These are phyloP conservation scores for Lunularia cruciata DNA, from an alignment of 225 moss, liverwort and hornwort genomes.

Conservation along the genomic window DNA sequence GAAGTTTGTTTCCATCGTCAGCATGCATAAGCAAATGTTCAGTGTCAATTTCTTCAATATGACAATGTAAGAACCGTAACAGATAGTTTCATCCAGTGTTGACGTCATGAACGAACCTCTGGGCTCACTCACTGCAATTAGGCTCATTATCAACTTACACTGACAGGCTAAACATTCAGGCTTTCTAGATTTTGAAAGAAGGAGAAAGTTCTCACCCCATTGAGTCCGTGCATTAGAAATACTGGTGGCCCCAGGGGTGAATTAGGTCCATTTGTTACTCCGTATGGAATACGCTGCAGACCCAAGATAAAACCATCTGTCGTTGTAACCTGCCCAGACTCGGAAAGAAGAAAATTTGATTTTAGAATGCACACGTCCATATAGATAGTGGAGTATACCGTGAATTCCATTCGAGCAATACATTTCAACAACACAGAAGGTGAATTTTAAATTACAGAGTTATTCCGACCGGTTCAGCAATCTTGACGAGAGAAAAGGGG, in stretches of 20 bases:
- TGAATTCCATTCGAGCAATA: background rate
- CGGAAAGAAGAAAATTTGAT: background rate
- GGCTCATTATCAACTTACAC: too few relatives aligned
- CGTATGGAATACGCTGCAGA: slow-evolving; percentile 35
- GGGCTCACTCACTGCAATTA: too few relatives aligned
- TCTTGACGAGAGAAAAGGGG: too few relatives aligned
- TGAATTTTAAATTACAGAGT: background rate
- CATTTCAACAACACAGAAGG: background rate
- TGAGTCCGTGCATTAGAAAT: slow-evolving; percentile 35
- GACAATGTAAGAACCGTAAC: too few relatives aligned
- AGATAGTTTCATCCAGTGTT: too few relatives aligned
- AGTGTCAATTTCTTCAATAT: too few relatives aligned
- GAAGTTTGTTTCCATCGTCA: too few relatives aligned
- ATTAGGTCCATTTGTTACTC: slow-evolving; percentile 27
- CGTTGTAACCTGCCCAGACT: slow-evolving; percentile 30
- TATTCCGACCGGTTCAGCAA: background rate
- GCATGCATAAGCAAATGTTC: too few relatives aligned
- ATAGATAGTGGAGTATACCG: background rate
- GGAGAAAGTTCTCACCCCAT: slow-evolving; percentile 41
- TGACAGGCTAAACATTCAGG: too few relatives aligned
- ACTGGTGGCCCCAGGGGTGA: slow-evolving; percentile 23
- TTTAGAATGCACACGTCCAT: too few relatives aligned
- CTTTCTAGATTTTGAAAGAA: too few relatives aligned
- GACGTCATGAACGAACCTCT: too few relatives aligned
- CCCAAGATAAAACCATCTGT: slow-evolving; percentile 42